Conservation (phyloP, 2,329 filamentous ascomycete genomes). For the Bipolaris cookei region DNA sequence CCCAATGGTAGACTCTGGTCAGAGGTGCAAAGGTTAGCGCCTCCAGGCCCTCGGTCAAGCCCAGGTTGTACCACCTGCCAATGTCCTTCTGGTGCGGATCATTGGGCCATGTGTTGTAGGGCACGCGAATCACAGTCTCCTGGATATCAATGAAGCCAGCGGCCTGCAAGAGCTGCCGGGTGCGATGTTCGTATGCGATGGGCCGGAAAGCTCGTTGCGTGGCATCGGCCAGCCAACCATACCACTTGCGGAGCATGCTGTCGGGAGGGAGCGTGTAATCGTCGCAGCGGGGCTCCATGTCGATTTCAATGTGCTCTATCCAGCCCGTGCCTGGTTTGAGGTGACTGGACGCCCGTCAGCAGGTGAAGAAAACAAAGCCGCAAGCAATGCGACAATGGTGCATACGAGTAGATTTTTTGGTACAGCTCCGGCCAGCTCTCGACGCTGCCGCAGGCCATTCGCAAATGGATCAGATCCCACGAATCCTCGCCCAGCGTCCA, state of each 20-base stretch:
- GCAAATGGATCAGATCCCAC: slow-evolving; percentile 84
- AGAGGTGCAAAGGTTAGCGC: slow-evolving; percentile 77
- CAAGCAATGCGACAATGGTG: slow-evolving; percentile 5
- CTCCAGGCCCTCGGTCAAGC: slow-evolving; percentile 74
- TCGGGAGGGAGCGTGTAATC: slow-evolving; percentile 65
- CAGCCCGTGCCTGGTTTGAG: slow-evolving; percentile 76
- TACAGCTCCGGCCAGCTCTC: slow-evolving; percentile 78
- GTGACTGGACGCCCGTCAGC: slow-evolving; percentile 62
- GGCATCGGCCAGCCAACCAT: slow-evolving; percentile 68
- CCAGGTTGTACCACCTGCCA: slow-evolving; percentile 83
- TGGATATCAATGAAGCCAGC: slow-evolving; percentile 82
- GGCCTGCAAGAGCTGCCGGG: slow-evolving; percentile 65
- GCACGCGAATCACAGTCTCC: slow-evolving; percentile 71
- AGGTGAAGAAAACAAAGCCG: background rate
- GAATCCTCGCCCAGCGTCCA: slow-evolving; percentile 73
- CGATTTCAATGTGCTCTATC: slow-evolving; percentile 89
- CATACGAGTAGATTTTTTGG: slow-evolving; percentile 69
- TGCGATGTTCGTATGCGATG: slow-evolving; percentile 69
- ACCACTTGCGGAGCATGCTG: slow-evolving; percentile 72
- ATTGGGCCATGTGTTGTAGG: slow-evolving; percentile 74
- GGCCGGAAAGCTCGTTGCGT: slow-evolving; percentile 70
- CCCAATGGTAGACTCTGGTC: slow-evolving; percentile 67
- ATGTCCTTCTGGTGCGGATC: slow-evolving; percentile 70
- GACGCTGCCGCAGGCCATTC: slow-evolving; percentile 79
- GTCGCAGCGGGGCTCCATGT: slow-evolving; percentile 77